phyloP scores from a whole-genome alignment of 169 alveolate genomes.

The Plasmodium gaboni region DNA sequence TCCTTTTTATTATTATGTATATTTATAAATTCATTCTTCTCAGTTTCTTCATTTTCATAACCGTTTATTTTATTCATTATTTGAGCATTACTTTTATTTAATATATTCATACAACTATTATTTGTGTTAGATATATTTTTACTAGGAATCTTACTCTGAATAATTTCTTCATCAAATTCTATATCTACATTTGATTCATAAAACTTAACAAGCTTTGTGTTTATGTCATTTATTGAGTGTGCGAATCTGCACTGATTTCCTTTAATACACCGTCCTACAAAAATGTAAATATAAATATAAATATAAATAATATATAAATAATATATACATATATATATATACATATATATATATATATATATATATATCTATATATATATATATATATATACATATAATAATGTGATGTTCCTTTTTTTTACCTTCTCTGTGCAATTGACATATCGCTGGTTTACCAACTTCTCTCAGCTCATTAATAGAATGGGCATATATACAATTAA shows the following conservation, averaged over 20 bases:
- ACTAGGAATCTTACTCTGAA: too few relatives aligned
- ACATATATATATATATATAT: background rate
- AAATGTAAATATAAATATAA: background rate
- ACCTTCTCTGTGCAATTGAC: conserved; percentile 72
- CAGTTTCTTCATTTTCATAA: background rate
- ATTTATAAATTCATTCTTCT: background rate
- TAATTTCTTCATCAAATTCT: background rate
- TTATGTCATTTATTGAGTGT: conserved; percentile 61
- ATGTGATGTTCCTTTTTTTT: background rate
- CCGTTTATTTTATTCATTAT: conserved; percentile 7
- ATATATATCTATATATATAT: too few relatives aligned
- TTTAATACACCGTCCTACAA: conserved; percentile 41
- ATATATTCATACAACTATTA: conserved; percentile 4
- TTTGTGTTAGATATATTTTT: conserved; percentile 4
- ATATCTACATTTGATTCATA: conserved; percentile 11
- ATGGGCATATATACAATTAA: conserved; percentile 51
- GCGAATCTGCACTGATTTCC: conserved; percentile 68
- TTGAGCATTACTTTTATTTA: background rate
- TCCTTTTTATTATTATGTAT: too few relatives aligned
- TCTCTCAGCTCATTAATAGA: conserved; percentile 67
- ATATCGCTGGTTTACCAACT: conserved; percentile 62
- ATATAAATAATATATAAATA: background rate
- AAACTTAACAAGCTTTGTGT: conserved; percentile 55
- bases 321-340: background rate
- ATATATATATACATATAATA: background rate